These are phyloP conservation scores for Stylosanthes scabra DNA, from an alignment of 331 rosid species.

Conservation along the genomic window DNA sequence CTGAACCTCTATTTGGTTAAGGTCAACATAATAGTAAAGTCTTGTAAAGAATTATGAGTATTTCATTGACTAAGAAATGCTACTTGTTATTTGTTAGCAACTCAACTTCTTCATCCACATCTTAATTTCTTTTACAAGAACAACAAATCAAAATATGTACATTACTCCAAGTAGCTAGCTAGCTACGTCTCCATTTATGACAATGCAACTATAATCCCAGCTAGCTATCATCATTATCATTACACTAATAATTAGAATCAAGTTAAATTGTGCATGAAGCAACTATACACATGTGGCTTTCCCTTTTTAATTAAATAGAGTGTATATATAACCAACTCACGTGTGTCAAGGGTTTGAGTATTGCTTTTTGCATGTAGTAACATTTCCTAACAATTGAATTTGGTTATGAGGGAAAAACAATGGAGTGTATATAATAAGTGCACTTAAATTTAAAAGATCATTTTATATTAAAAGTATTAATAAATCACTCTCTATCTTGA, in stretches of 20 bases:
- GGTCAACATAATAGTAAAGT: slow-evolving; percentile 15
- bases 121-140: neutral
- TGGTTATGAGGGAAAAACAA: neutral
- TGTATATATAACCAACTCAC: no score
- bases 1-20: slow-evolving; percentile 37
- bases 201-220: slow-evolving; percentile 31
- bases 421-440: no score
- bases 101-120: neutral
- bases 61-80: slow-evolving; percentile 35
- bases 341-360: no score
- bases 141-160: neutral
- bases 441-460: no score
- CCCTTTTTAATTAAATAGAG: no score
- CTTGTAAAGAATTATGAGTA: slow-evolving; percentile 30
- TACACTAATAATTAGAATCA: slow-evolving; percentile 29
- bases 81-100: slow-evolving; percentile 17
- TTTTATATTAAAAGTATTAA: no score
- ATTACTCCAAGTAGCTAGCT: slow-evolving; percentile 22
- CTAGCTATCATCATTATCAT: neutral
- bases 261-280: neutral
- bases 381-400: slow-evolving; percentile 9
- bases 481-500: no score
- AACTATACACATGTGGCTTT: neutral
- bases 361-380: neutral
- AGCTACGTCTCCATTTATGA: slow-evolving; percentile 42